Conservation (phyloP, 495 filamentous ascomycete genomes). For the Lophium mytilinum region DNA sequence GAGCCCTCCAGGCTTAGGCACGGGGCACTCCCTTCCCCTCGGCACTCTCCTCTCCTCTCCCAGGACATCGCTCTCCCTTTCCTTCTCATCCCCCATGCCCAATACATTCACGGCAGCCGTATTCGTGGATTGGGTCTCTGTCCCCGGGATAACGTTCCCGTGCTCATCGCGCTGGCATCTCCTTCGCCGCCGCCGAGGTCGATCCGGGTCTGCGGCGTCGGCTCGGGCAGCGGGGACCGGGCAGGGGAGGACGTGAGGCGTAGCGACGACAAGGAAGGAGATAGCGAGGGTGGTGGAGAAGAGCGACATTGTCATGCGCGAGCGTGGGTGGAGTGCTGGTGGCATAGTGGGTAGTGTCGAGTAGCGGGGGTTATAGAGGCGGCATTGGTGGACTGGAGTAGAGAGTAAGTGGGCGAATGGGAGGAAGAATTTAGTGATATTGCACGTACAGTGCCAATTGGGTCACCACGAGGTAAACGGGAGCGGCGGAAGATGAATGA, state of each 20-base stretch:
- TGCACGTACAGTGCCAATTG: conserved; percentile 4
- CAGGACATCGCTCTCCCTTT: neutral
- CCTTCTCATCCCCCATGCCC: conserved; percentile 14
- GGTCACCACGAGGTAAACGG: neutral
- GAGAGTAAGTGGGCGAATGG: neutral
- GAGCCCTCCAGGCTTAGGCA: conserved; percentile 73
- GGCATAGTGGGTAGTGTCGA: conserved; percentile 54
- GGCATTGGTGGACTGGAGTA: neutral
- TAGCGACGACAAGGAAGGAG: conserved; percentile 81
- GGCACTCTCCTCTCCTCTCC: conserved; percentile 1
- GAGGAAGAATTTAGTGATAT: conserved; percentile 1
- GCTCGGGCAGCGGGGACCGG: conserved; percentile 61
- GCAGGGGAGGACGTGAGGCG: conserved; percentile 90
- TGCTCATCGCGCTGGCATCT: conserved; percentile 11
- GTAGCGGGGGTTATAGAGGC: neutral
- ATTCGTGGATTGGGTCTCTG: neutral
- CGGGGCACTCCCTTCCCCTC: conserved; percentile 54
- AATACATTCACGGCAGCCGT: neutral
- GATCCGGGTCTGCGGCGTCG: conserved; percentile 61
- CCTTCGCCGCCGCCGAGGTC: conserved; percentile 31
- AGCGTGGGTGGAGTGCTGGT: conserved; percentile 85
- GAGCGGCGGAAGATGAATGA: no score
- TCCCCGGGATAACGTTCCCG: neutral
- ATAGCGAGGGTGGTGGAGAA: conserved; percentile 92
- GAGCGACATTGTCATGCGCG: conserved; percentile 79